Evolutionary conservation across 2,329 filamentous ascomycete genomes (phyloP).

Genomic region (Ramularia endophylla): DNA sequence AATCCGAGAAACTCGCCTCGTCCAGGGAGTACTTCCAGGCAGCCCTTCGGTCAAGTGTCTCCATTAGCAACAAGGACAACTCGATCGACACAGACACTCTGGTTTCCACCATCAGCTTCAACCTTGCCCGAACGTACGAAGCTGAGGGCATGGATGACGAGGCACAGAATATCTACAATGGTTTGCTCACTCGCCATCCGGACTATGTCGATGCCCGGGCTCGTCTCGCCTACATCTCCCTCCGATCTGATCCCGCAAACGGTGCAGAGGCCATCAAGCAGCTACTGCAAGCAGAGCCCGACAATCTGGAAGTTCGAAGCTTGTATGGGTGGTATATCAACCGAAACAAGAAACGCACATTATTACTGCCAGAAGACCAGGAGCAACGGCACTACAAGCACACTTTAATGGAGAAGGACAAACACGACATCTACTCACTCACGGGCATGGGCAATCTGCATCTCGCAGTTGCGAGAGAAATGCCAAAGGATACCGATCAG

Average conservation of each 20-base stretch:
- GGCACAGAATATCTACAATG: conserved; percentile 83
- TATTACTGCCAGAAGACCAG: conserved; percentile 78
- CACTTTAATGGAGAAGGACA: conserved; percentile 88
- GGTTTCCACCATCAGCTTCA: conserved; percentile 95
- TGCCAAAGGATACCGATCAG: conserved; percentile 81
- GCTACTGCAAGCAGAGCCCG: conserved; percentile 75
- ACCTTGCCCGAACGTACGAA: conserved; percentile 89
- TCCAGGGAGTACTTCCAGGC: conserved; percentile 87
- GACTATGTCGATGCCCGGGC: conserved; percentile 92
- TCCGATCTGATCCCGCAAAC: conserved; percentile 73
- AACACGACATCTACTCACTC: conserved; percentile 94
- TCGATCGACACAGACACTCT: conserved; percentile 76
- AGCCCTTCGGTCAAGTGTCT: conserved; percentile 82
- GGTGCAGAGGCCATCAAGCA: conserved; percentile 81
- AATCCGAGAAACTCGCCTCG: conserved; percentile 71
- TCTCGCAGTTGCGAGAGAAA: conserved; percentile 80
- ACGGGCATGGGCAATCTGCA: conserved; percentile 98
- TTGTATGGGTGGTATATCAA: conserved; percentile 95
- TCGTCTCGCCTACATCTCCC: conserved; percentile 81
- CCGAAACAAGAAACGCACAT: conserved; percentile 74
- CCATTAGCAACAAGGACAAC: conserved; percentile 59
- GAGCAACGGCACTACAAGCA: conserved; percentile 96
- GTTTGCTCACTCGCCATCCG: conserved; percentile 70
- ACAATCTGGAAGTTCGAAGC: conserved; percentile 84
- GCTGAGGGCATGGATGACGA: conserved; percentile 73